A percentile compares a stretch with the other conserved stretches of the same genome.
Evolutionary conservation across 352 stramenopile genomes (phyloP).

Genomic region (Phytophthora pinifolia): DNA sequence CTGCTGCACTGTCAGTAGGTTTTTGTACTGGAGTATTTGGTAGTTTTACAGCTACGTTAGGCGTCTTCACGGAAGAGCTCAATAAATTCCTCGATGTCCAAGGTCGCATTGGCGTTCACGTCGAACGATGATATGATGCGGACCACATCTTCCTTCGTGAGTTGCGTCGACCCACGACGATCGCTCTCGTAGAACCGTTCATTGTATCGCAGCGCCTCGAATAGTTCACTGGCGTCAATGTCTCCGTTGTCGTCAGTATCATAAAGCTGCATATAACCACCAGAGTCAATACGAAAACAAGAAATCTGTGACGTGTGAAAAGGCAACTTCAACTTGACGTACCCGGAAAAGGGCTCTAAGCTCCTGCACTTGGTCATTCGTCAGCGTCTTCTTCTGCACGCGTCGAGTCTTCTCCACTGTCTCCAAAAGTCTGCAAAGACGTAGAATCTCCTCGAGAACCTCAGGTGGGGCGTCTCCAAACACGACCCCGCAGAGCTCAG

Average conservation of each 20-base stretch:
- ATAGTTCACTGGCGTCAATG: conserved; percentile 69
- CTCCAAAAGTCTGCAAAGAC: conserved; percentile 55
- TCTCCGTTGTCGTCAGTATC: conserved; percentile 66
- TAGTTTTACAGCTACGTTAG: conserved; percentile 15
- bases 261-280: conserved; percentile 40
- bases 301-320: conserved; percentile 26
- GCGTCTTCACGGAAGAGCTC: conserved; percentile 77
- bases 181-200: conserved; percentile 68
- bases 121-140: conserved; percentile 81
- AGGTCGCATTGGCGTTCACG: conserved; percentile 64
- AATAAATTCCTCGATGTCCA: conserved; percentile 80
- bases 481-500: conserved; percentile 57
- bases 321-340: conserved; percentile 29
- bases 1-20: neutral
- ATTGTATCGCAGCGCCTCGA: conserved; percentile 69
- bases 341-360: conserved; percentile 64
- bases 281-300: neutral
- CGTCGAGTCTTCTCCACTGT: conserved; percentile 53
- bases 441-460: conserved; percentile 55
- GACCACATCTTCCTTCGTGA: conserved; percentile 62
- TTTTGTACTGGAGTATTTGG: neutral
- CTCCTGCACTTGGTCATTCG: conserved; percentile 56
- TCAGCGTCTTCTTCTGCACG: conserved; percentile 53
- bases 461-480: conserved; percentile 48
- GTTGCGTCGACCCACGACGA: conserved; percentile 21